Base-by-base conservation (phyloP, 768 basidiomycete species). In the Gelatoporia subvermispora region DNA sequence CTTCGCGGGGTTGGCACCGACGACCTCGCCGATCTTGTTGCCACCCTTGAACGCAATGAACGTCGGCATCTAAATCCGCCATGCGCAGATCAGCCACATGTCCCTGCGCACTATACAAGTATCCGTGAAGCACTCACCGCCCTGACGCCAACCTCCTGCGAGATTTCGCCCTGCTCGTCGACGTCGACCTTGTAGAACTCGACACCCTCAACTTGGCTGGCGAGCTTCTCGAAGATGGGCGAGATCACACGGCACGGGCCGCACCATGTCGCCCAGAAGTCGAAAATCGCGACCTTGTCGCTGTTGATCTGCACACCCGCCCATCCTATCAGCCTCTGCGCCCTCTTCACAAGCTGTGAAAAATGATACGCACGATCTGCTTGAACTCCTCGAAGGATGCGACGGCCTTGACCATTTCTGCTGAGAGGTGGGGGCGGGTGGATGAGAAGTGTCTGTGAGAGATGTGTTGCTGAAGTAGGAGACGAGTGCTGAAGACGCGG, bases 241-340 rank as follows among this genome's bases (percentile, higher is more conserved):
- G 77, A 76, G 66, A 88, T 85, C 35, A 72, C 53, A 48, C 67
- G 72, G 78, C 85, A 87, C 13, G 85, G 84, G 15, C 83, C 83
- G 65, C 81, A 87, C 85, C 86, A 87, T 2, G 77, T 75, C 35
- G 86, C 86, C 82, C 82, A 85, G 68, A 88, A 87, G 66, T 88
- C 84, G 59, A 88, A 71, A 16, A 84, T 60, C 53, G 72, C 66
- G 52, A 69, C 65, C 56, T 72, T 73, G 50, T 68, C 72, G 48
- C 70, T 63, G 57, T 68, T 69, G 58, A 82, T 79, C 72, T 73
- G 43, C 34, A 45, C 18, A 35, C 28, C 7, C 28, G 28, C 28
- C 37, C 18, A 39, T 21, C 28, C 9, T n/a, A 23, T n/a, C 40
- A 16, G 24, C n/a, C n/a, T 36, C 17, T 10, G 31, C 15, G 34